phyloP scores from a whole-genome alignment of 352 stramenopile genomes.

The Phytopythium vexans region DNA sequence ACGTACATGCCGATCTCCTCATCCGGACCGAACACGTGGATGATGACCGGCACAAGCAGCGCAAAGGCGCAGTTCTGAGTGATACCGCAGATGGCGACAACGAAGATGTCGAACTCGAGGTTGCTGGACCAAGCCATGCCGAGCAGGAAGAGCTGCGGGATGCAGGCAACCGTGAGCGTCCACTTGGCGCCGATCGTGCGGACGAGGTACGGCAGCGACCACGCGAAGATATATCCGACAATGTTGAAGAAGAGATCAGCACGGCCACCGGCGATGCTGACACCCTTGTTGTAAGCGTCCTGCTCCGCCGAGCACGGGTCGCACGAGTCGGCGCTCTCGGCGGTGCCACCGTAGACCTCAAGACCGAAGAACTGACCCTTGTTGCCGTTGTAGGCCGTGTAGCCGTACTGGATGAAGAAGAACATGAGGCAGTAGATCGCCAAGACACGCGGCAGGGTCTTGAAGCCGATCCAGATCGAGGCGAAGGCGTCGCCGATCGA shows the following conservation, averaged over 20 bases:
- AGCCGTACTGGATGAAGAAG: conserved; percentile 50
- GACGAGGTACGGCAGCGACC: conserved; percentile 36
- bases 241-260: conserved; percentile 38
- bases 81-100: conserved; percentile 38
- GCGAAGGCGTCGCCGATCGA: conserved; percentile 16
- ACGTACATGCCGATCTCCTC: conserved; percentile 46
- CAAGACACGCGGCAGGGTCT: conserved; percentile 17
- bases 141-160: conserved; percentile 43
- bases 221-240: conserved; percentile 43
- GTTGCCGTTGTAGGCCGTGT: conserved; percentile 50
- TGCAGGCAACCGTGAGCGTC: conserved; percentile 21
- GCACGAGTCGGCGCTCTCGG: conserved; percentile 36
- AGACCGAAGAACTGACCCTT: conserved; percentile 65
- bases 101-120: conserved; percentile 27
- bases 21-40: conserved; percentile 39
- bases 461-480: conserved; percentile 24
- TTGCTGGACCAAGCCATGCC: conserved; percentile 35
- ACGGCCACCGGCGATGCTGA: conserved; percentile 35
- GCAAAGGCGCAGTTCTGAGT: conserved; percentile 45
- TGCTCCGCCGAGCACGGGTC: conserved; percentile 34
- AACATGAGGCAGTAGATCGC: conserved; percentile 30
- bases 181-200: conserved; percentile 26
- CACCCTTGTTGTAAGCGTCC: conserved; percentile 35
- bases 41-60: conserved; percentile 44
- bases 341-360: conserved; percentile 34